phyloP scores from a whole-genome alignment of 2,329 filamentous ascomycete species.

The Herpotrichia juniperi region DNA sequence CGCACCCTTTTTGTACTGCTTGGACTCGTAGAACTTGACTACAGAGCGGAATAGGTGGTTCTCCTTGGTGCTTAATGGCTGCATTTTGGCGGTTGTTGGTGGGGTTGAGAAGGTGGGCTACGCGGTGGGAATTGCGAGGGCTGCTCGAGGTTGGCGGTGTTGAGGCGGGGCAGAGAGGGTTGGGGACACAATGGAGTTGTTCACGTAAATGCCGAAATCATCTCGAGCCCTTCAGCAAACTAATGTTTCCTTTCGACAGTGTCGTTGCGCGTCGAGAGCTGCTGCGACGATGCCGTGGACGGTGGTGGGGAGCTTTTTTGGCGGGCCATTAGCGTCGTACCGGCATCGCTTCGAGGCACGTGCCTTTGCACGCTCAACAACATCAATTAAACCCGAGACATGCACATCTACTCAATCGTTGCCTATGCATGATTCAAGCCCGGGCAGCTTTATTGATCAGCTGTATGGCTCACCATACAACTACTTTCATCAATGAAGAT shows the following conservation, averaged over 20 bases:
- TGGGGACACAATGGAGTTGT: not conserved
- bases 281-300: conserved; percentile 21
- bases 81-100: conserved; percentile 58
- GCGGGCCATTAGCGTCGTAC: not conserved
- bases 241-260: conserved; percentile 3
- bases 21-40: conserved; percentile 95
- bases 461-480: no score
- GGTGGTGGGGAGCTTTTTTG: conserved; percentile 34
- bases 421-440: no score
- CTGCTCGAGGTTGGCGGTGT: conserved; percentile 8
- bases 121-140: conserved; percentile 15
- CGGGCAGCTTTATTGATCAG: no score
- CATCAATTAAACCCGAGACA: no score
- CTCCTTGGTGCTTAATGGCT: conserved; percentile 84
- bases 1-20: conserved; percentile 90
- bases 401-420: no score
- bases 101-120: conserved; percentile 12
- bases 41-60: conserved; percentile 91
- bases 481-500: no score
- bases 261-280: conserved; percentile 11
- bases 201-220: conserved; percentile 9
- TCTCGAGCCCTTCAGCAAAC: not conserved
- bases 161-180: not conserved
- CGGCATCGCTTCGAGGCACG: not conserved
- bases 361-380: no score